Evolutionary conservation across 306 rosid genomes (phyloP).

Genomic region (Sicyos baderoa): DNA sequence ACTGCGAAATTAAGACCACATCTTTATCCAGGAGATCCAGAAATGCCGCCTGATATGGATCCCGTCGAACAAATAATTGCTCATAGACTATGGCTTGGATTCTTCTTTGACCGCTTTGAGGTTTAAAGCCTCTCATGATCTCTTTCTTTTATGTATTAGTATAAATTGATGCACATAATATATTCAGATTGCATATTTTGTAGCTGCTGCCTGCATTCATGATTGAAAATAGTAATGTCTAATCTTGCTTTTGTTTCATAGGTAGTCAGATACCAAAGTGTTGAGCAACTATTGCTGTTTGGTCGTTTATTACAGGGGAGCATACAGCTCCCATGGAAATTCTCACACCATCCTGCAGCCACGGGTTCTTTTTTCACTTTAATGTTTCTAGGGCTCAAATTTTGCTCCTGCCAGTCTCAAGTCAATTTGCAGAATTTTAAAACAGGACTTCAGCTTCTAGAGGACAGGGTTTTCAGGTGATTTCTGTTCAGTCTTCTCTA

Average conservation of each 20-base stretch:
- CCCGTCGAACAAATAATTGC: slow-evolving; percentile 88
- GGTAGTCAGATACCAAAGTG: slow-evolving; percentile 90
- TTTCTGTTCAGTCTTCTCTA: not conserved
- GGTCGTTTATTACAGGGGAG: slow-evolving; percentile 95
- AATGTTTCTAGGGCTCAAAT: slow-evolving; percentile 93
- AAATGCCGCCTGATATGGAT: slow-evolving; percentile 46
- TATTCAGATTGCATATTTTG: not conserved
- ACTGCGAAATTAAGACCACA: slow-evolving; percentile 88
- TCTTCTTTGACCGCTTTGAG: slow-evolving; percentile 96
- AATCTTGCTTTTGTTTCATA: slow-evolving; percentile 29
- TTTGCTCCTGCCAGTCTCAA: slow-evolving; percentile 86
- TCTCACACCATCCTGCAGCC: slow-evolving; percentile 93
- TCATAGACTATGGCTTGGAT: slow-evolving; percentile 95
- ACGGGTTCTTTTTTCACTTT: slow-evolving; percentile 87
- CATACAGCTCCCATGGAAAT: slow-evolving; percentile 71
- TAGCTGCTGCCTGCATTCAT: too few relatives aligned
- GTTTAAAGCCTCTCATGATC: slow-evolving; percentile 25
- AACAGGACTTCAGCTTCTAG: slow-evolving; percentile 81
- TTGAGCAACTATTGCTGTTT: slow-evolving; percentile 90
- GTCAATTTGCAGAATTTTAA: slow-evolving; percentile 72
- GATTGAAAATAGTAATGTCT: not conserved
- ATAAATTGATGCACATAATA: slow-evolving; percentile 4
- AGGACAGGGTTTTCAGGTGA: slow-evolving; percentile 81
- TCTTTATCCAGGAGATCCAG: slow-evolving; percentile 89
- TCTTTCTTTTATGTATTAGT: not conserved